phyloP scores from a whole-genome alignment of 306 rosid genomes.

The Luffa acutangula region DNA sequence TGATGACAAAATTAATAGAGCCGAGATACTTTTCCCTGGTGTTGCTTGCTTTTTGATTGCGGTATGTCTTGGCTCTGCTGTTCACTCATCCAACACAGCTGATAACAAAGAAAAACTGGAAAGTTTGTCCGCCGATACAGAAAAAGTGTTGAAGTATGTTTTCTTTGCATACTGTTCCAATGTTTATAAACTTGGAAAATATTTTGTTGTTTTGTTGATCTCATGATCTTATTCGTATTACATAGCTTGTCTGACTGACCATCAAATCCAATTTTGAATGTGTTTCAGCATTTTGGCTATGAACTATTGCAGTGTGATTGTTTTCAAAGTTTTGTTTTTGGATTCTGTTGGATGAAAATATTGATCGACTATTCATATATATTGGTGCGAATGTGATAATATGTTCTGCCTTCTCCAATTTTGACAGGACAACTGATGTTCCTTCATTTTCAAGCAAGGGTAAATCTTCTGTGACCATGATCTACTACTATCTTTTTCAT shows the following conservation, averaged over 20 bases:
- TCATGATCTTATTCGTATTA: neutral
- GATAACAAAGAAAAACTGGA: constrained; percentile 68
- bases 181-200: neutral
- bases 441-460: neutral
- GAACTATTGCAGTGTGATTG: neutral
- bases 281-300: neutral
- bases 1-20: constrained; percentile 67
- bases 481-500: neutral
- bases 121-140: constrained; percentile 15
- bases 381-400: neutral
- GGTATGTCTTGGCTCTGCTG: constrained; percentile 73
- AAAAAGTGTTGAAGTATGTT: constrained; percentile 33
- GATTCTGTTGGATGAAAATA: neutral
- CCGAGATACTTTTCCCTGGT: constrained; percentile 82
- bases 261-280: neutral
- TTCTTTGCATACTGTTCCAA: neutral
- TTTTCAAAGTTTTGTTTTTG: neutral
- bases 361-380: neutral
- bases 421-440: neutral
- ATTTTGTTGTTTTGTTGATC: neutral
- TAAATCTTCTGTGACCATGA: neutral
- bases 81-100: constrained; percentile 77
- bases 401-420: neutral
- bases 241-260: neutral
- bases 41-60: constrained; percentile 87